These are phyloP conservation scores for Berkeleyomyces rouxiae DNA, from an alignment of 2,329 filamentous ascomycete genomes.

Conservation along the genomic window DNA sequence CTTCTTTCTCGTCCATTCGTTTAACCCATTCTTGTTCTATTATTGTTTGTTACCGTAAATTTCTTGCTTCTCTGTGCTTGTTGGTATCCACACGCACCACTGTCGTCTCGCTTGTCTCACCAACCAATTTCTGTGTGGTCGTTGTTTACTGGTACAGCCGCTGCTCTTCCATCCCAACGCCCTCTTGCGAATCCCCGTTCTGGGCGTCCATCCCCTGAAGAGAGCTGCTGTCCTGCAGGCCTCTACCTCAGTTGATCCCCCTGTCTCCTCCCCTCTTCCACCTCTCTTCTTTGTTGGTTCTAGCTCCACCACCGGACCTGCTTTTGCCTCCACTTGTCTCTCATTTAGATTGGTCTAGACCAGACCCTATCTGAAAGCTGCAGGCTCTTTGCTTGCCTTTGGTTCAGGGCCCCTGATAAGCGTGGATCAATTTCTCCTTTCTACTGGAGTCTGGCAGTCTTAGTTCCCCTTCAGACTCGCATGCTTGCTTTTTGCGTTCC, in stretches of 20 bases:
- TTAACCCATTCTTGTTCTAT: not conserved
- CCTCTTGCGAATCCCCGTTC: not conserved
- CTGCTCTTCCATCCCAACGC: not conserved
- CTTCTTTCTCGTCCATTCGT: slow-evolving; percentile 7
- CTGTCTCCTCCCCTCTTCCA: not conserved
- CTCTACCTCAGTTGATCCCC: not conserved
- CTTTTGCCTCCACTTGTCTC: not conserved
- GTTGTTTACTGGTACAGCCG: not conserved
- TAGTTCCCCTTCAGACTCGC: not conserved
- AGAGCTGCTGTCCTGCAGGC: not conserved
- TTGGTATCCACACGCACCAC: not conserved
- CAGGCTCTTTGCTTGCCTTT: not conserved
- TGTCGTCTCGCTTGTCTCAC: not conserved
- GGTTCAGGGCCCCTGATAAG: not conserved
- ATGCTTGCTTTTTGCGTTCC: not conserved
- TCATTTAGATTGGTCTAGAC: not conserved
- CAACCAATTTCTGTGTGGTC: not conserved
- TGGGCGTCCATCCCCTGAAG: not conserved
- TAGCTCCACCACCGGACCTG: not conserved
- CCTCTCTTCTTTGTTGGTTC: not conserved
- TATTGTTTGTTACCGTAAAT: not conserved
- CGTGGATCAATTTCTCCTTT: not conserved
- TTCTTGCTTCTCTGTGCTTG: not conserved
- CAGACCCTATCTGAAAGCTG: not conserved
- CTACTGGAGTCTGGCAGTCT: not conserved